Base-by-base conservation (phyloP, 2,329 filamentous ascomycete species). In the Xylariaceae sp. region DNA sequence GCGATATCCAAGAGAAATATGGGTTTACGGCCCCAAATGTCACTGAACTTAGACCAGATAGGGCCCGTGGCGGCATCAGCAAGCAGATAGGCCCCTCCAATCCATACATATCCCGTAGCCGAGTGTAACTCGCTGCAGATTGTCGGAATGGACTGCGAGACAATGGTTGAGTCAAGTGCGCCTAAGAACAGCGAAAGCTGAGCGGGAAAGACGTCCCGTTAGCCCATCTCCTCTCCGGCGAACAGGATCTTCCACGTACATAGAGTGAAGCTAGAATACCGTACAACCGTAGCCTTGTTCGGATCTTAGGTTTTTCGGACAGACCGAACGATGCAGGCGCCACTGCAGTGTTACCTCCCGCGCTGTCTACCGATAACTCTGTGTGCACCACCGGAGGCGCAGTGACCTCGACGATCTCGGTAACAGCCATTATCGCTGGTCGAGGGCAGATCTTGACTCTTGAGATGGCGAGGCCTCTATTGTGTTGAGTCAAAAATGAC, bases 101-200 rank as follows among this genome's bases (percentile, higher is more conserved):
- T 84, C 88, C 87, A 90, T 45, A 83, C 78, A 67, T 90, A 90
- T 18, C 86, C 86, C 17, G 78, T 71, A 5, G 80, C 81, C 5
- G 85, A 87, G 40, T 81, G 62, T 52, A 91, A 78, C 50, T 86
- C 74, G 19, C 68, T 67, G 7, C 79, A 75, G 54, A 88, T 87
- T 15, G 81, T 82, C 0, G 85, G 83, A 5, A 86, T 74, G 7
- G 84, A 81, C 0, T 83, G 86, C 11, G 84, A 76, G 58, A 87
- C 73, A 61, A 86, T 84, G 35, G 82, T 85, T 47, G 75, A 69
- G 58, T 81, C 77, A 45, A 81, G 69, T 1, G 77, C 76, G 1
- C 76, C 76, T 35, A 80, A 70, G 62, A 80, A 78, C 17, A 80
- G 61, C 9, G 57, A 61, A 19, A 40, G 39, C 39, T 40, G 17